These are phyloP conservation scores for Dispira simplex DNA, from an alignment of 192 early-diverging fungal species.

Conservation along the genomic window DNA sequence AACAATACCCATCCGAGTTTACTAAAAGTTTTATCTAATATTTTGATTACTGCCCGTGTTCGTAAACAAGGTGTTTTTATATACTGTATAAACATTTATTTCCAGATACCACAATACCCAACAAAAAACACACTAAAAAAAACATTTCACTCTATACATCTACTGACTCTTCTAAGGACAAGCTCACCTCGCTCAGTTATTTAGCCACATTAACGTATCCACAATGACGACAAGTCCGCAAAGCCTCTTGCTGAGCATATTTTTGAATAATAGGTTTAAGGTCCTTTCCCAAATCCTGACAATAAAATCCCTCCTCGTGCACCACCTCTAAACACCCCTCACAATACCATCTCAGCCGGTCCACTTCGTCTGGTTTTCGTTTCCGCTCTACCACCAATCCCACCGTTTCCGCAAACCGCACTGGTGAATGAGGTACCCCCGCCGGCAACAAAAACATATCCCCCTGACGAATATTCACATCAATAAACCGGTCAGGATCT, in stretches of 20 bases:
- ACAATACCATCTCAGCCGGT: slow-evolving; percentile 94
- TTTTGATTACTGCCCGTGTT: too few relatives aligned
- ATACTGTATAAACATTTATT: too few relatives aligned
- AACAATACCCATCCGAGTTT: too few relatives aligned
- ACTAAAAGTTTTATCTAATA: too few relatives aligned
- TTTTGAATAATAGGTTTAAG: slow-evolving; percentile 83
- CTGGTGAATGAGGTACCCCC: slow-evolving; percentile 88
- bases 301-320: slow-evolving; percentile 82
- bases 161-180: too few relatives aligned
- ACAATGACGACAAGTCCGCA: slow-evolving; percentile 69
- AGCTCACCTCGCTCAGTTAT: too few relatives aligned
- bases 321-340: slow-evolving; percentile 65
- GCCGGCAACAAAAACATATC: slow-evolving; percentile 93
- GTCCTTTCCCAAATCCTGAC: slow-evolving; percentile 75
- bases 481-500: too few relatives aligned
- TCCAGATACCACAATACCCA: too few relatives aligned
- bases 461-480: slow-evolving; percentile 77
- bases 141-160: too few relatives aligned
- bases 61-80: too few relatives aligned
- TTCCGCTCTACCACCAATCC: slow-evolving; percentile 93
- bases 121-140: too few relatives aligned
- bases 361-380: slow-evolving; percentile 51
- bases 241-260: slow-evolving; percentile 40
- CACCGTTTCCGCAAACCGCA: slow-evolving; percentile 83
- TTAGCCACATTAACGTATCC: slow-evolving; percentile 41